Evolutionary conservation across 2,329 filamentous ascomycete genomes (phyloP).

Genomic region (Claviceps pazoutovae): DNA sequence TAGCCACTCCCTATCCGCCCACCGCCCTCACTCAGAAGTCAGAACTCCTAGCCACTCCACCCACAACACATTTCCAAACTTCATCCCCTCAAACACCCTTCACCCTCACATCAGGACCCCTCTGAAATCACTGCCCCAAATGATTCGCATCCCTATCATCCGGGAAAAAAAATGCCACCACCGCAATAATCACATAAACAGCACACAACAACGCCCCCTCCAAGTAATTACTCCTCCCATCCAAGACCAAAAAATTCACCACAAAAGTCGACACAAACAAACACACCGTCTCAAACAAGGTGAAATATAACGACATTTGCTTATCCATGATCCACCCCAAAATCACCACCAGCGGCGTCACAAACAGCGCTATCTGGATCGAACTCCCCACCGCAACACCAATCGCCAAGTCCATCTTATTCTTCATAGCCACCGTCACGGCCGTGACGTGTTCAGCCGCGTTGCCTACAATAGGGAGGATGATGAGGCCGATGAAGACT

Average conservation of each 20-base stretch:
- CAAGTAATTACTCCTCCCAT: conserved; percentile 76
- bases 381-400: conserved; percentile 57
- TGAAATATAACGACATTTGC: conserved; percentile 72
- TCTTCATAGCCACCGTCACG: conserved; percentile 56
- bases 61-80: too few species aligned
- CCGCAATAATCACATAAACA: conserved; percentile 53
- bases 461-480: conserved; percentile 60
- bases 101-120: background rate
- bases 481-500: conserved; percentile 57
- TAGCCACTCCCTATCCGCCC: too few species aligned
- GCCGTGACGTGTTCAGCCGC: conserved; percentile 62
- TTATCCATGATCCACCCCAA: conserved; percentile 55
- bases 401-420: conserved; percentile 65
- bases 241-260: conserved; percentile 75
- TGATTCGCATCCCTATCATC: conserved; percentile 31
- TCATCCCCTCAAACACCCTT: background rate
- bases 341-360: conserved; percentile 56
- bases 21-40: too few species aligned
- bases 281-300: conserved; percentile 76
- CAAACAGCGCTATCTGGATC: conserved; percentile 59
- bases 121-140: conserved; percentile 14
- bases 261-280: conserved; percentile 76
- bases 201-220: conserved; percentile 59
- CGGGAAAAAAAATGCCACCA: conserved; percentile 55
- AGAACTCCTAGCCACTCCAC: too few species aligned